Evolutionary conservation across 2,329 filamentous ascomycete genomes (phyloP).

Genomic region (Fusarium papillatum): DNA sequence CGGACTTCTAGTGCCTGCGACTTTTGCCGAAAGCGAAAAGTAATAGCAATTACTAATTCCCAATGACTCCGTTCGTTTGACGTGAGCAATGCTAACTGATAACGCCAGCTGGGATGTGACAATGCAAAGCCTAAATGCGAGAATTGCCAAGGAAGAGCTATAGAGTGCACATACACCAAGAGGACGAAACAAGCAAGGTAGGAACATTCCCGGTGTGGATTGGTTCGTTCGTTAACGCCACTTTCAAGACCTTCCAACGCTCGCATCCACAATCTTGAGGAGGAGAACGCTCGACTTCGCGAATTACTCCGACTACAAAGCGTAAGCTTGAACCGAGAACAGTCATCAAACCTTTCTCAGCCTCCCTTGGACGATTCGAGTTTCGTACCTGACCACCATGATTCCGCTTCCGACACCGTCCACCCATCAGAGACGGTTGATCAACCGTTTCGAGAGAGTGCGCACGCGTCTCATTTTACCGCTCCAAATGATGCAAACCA

Average conservation of each 20-base stretch:
- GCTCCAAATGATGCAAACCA: background rate
- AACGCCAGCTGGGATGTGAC: constrained; percentile 31
- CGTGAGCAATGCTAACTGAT: background rate
- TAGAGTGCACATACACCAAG: constrained; percentile 28
- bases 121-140: constrained; percentile 34
- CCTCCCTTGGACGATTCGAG: background rate
- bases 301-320: constrained; percentile 43
- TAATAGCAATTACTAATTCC: background rate
- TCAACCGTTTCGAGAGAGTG: no score
- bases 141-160: constrained; percentile 20
- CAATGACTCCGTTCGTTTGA: background rate
- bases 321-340: rapidly evolving
- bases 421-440: background rate
- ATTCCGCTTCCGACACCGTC: background rate
- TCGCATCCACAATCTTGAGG: constrained; percentile 48
- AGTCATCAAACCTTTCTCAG: background rate
- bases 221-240: rapidly evolving
- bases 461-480: no score
- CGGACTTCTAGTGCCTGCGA: constrained; percentile 30
- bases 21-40: constrained; percentile 40
- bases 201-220: rapidly evolving
- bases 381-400: background rate
- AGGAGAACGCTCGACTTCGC: constrained; percentile 53
- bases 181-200: constrained; percentile 24
- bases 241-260: constrained; percentile 39